Evolutionary conservation across 2,329 filamentous ascomycete species (phyloP).

Genomic region (Rhynchosporium secalis): DNA sequence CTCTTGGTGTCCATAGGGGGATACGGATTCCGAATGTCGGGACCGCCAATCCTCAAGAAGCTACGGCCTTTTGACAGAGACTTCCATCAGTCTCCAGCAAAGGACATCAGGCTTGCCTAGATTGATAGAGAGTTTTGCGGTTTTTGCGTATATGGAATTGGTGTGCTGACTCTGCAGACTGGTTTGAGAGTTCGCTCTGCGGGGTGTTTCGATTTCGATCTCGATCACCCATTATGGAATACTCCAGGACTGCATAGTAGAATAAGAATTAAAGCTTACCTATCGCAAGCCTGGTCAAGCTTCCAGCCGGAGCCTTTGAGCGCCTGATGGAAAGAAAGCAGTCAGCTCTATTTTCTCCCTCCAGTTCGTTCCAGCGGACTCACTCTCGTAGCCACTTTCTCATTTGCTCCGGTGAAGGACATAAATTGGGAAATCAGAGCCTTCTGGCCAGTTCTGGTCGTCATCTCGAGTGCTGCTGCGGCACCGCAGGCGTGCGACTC

Average conservation of each 20-base stretch:
- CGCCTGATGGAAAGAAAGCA: constrained; percentile 34
- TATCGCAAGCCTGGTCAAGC: constrained; percentile 42
- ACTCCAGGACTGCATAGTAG: constrained; percentile 1
- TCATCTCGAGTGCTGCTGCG: constrained; percentile 32
- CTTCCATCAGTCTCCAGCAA: no score
- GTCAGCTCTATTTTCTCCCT: constrained; percentile 27
- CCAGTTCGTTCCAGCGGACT: constrained; percentile 24
- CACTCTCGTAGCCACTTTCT: constrained; percentile 37
- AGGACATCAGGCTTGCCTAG: background rate
- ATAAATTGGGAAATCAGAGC: constrained; percentile 36
- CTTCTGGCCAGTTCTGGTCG: constrained; percentile 35
- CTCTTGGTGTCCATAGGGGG: background rate
- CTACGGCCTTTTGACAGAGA: no score
- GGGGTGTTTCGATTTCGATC: background rate
- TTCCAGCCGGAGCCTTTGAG: constrained; percentile 43
- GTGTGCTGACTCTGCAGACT: background rate
- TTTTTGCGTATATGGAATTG: background rate
- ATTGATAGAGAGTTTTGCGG: background rate
- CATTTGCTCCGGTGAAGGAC: constrained; percentile 37
- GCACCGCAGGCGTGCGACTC: constrained; percentile 8
- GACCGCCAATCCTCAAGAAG: no score
- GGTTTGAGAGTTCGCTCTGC: background rate
- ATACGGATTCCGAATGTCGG: background rate
- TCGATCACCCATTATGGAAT: background rate
- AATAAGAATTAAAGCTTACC: constrained; percentile 38